Evolutionary conservation across 2,329 filamentous ascomycete species (phyloP), one percentile per base, ranked within the genome.

Genomic region (Blastomyces parvus): DNA sequence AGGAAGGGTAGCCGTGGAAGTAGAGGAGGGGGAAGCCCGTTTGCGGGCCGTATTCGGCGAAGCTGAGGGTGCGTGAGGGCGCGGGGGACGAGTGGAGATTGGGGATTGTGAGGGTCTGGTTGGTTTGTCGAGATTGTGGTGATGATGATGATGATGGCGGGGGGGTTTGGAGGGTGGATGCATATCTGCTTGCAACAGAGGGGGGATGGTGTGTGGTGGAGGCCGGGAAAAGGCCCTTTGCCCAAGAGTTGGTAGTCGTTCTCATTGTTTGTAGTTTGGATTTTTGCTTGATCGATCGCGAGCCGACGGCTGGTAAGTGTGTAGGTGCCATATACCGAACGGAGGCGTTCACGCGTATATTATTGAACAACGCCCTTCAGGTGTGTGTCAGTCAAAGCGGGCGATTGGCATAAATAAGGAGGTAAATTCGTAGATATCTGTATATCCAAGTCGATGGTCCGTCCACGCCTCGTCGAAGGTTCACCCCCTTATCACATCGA

Each of bases 1-100:
- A 80, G 14, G 74, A 76, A 5, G 78, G 77, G 57, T 74, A 75
- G 52, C 78, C 76, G 62, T 81, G 78, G 61, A 79, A 73, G 67
- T 74, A 79, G 58, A 81, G 70, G 36, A 81, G 65, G 0, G 75
- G 71, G 8, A 64, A 66, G 33, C 71, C 74, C 6, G 62, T 68
- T 7, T 66, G 66, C 4, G 63, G 67, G 53, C 79, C 80, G 66
- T 79, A 80, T 59, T 77, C 68, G n/a, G 78, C 76, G 66, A 74
- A 81, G n/a, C 76, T 75, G 2, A 81, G 69, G 13, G 66, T 73
- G 44, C 79, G 77, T 46, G 42, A n/a, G 42, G 36, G 36, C 36
- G 36, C 36, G 36, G 36, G 36, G 36, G 36, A 38, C 36, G 42
- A 46, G 42, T 46, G 14, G 42, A 17, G 14, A n/a, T 46, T 13